Base-by-base conservation (phyloP, 2,329 filamentous ascomycete species). In the Scytalidium sp. region DNA sequence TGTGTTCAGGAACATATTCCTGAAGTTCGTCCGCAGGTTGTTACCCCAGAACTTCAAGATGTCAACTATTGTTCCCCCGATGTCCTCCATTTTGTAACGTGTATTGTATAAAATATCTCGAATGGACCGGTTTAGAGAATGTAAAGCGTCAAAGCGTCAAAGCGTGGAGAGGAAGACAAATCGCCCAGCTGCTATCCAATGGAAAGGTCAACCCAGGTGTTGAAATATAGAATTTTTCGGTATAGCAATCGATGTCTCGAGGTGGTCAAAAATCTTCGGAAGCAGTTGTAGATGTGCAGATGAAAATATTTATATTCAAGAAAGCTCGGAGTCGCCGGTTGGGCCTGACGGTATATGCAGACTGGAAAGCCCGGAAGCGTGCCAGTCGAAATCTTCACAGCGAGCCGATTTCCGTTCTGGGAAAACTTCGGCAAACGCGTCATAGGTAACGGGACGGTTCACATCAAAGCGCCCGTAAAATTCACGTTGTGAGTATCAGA, bases 1-100 rank as follows among this genome's bases (percentile, higher is more conserved):
- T 73, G 84, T 76, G 53, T 68, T 70, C 54, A 69, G 67, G 55
- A 85, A 73, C 20, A 75, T 72, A 25, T 69, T 61, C 47, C 67
- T 61, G 17, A 83, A 47, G 63, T 84, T 84, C 66, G 68, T 76
- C 48, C 64, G 56, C 54, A 75, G 60, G 59, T 63, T 62, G 13
- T 41, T 41, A 19, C 49, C 52, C 39, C 55, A 56, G 8, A 6
- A 45, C n/a, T 19, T 22, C 5, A 27, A 25, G 7, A 27, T 43
- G n/a, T 25, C 19, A 43, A 21, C 15, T 9, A 25, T 43, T 43
- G 41, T 43, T 15, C 17, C 41, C 15, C 17, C 19, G 41, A 20
- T 13, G 22, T 43, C 41, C 6, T 5, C 41, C 41, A 43, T 43
- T 25, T 41, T 41, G 19, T 41, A 21, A n/a, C n/a, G 41, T 21